A percentile compares a stretch with the other conserved stretches of the same genome.
These are phyloP conservation scores for Suhomyces sp. DNA, from an alignment of 805 yeast species.

Conservation along the genomic window DNA sequence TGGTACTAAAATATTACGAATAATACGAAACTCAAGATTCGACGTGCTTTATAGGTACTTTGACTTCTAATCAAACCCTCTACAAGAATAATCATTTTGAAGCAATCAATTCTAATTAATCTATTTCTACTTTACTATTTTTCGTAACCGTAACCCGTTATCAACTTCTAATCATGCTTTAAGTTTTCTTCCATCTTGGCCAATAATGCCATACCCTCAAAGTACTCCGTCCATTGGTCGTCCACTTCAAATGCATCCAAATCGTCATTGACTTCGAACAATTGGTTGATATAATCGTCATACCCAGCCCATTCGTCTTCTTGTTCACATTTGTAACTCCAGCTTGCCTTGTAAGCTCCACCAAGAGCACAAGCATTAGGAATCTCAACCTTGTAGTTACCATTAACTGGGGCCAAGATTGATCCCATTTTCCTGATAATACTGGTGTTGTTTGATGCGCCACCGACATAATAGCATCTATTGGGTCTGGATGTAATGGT, in stretches of 20 bases:
- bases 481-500: constrained; percentile 58
- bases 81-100: too few relatives aligned
- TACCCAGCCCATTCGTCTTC: constrained; percentile 41
- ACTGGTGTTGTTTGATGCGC: constrained; percentile 71
- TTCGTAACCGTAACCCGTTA: too few relatives aligned
- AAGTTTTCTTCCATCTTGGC: constrained; percentile 42
- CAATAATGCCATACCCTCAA: constrained; percentile 52
- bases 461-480: constrained; percentile 81
- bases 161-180: constrained; percentile 10
- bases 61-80: too few relatives aligned
- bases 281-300: constrained; percentile 33
- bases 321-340: constrained; percentile 51
- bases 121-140: too few relatives aligned
- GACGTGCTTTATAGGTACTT: too few relatives aligned
- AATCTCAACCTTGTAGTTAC: constrained; percentile 69
- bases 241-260: constrained; percentile 41
- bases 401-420: constrained; percentile 64
- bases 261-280: constrained; percentile 49
- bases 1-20: too few relatives aligned
- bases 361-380: constrained; percentile 93
- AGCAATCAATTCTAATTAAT: too few relatives aligned
- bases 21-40: too few relatives aligned
- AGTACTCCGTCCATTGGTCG: constrained; percentile 49
- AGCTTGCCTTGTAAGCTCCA: constrained; percentile 82
- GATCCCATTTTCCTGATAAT: constrained; percentile 69